Evolutionary conservation across 306 rosid genomes (phyloP), one percentile per base, ranked within the genome.

Genomic region (Bauhinia variegata): DNA sequence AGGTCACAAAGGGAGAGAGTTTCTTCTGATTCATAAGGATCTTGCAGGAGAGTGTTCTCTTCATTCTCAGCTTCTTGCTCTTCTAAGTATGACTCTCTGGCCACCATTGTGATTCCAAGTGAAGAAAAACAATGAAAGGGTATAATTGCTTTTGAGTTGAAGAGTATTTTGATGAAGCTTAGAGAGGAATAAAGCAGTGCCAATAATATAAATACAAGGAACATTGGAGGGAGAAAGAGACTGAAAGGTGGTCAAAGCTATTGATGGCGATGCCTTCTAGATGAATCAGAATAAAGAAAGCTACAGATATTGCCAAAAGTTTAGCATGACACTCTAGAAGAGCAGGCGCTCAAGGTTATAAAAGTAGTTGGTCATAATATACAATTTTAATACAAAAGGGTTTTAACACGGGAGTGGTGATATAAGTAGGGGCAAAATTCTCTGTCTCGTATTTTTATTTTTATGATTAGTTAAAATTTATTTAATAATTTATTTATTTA

Each of bases 1-100:
- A 92, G 96, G 39, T 92, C 96, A 39, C 84, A 78, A 11, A 90
- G 78, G 5, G 96, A 90, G 19, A 90, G 80, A 5, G 92, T 39
- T 41, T 90, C 91, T 28, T 87, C 96, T n/a, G 75, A 82, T 43
- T 85, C 86, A 52, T 65, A 69, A 15, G 72, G 77, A 34, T 82
- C 84, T 37, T 71, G 78, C 9, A 78, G 43, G 31, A 76, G 37
- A 16, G 65, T 59, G 46, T 11, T 67, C 57, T 79, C 80, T 60
- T 54, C 83, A 15, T 79, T 15, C 5, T 56, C 60, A 14, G 19
- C 72, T 42, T 53, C 69, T 15, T 68, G 56, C 8, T 14, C 51
- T 4, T 14, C 51, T 4, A n/a, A 37, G 49, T 46, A 55, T 2
- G 44, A 50, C 31, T 70, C 84, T 57, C 63, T 52, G 60, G 73